A percentile compares a stretch with the other conserved stretches of the same genome.
Evolutionary conservation across 2,329 filamentous ascomycete species (phyloP).

Genomic region (Arthroderma uncinatum): DNA sequence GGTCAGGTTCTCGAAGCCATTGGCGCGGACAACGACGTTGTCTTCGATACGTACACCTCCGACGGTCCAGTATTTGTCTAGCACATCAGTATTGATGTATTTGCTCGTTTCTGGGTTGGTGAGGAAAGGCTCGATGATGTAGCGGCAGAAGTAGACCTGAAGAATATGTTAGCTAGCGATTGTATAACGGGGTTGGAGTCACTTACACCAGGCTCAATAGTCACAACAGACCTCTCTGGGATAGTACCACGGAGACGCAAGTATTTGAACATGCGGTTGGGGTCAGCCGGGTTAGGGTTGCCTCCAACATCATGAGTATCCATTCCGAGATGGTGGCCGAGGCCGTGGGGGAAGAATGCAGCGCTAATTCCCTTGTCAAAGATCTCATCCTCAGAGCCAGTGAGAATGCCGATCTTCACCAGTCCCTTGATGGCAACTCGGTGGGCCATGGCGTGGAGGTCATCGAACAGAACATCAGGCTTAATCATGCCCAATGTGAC

Average conservation of each 20-base stretch:
- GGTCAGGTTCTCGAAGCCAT: conserved; percentile 75
- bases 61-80: conserved; percentile 75
- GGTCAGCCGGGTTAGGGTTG: conserved; percentile 60
- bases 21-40: conserved; percentile 66
- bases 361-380: conserved; percentile 67
- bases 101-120: conserved; percentile 58
- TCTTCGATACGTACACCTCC: conserved; percentile 92
- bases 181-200: background rate
- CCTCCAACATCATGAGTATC: conserved; percentile 84
- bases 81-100: conserved; percentile 62
- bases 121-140: conserved; percentile 73
- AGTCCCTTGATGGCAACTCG: conserved; percentile 61
- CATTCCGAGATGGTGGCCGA: conserved; percentile 85
- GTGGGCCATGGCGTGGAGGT: conserved; percentile 63
- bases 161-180: background rate
- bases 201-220: conserved; percentile 81
- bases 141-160: conserved; percentile 78
- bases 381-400: conserved; percentile 56
- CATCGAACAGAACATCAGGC: conserved; percentile 58
- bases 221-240: conserved; percentile 73
- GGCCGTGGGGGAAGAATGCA: conserved; percentile 83
- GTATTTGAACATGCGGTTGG: conserved; percentile 77
- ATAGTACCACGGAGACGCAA: conserved; percentile 65
- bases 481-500: conserved; percentile 58
- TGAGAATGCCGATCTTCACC: conserved; percentile 59